Evolutionary conservation across 768 basidiomycete species (phyloP).

Genomic region (Podaxis sp.): DNA sequence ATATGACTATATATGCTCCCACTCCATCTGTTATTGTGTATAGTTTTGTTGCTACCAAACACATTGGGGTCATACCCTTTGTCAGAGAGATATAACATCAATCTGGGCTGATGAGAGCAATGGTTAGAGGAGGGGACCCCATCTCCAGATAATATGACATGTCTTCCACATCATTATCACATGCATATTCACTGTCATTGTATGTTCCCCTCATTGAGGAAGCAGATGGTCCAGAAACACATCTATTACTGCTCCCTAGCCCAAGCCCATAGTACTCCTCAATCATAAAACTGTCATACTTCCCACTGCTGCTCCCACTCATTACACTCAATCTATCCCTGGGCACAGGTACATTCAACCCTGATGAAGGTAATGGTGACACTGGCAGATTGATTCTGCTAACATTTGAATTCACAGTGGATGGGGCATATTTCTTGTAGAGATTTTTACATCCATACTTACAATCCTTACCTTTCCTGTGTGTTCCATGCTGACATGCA

Average conservation of each 20-base stretch:
- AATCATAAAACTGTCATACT: conserved; percentile 11
- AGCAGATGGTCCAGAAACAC: not conserved
- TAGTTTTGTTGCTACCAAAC: not conserved
- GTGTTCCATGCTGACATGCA: not conserved
- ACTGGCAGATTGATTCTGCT: not conserved
- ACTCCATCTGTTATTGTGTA: conserved; percentile 37
- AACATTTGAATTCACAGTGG: not conserved
- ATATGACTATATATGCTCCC: conserved; percentile 47
- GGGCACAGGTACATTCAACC: not conserved
- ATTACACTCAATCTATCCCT: not conserved
- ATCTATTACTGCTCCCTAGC: not conserved
- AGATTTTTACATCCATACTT: not conserved
- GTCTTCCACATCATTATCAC: not conserved
- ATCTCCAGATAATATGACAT: conserved; percentile 9
- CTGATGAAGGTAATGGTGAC: not conserved
- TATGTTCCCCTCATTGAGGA: not conserved
- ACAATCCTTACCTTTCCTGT: not conserved
- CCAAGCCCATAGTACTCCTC: conserved; percentile 14
- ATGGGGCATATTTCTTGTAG: not conserved
- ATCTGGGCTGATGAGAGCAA: not conserved
- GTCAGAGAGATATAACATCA: conserved; percentile 1
- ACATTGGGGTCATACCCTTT: not conserved
- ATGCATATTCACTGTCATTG: too few relatives aligned
- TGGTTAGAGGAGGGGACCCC: not conserved
- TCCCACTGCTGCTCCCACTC: not conserved